Percentiles rank a stretch among this genome's conserved stretches.
Evolutionary conservation across 208 protist species (phyloP).

Genomic region (Phytomonas sp.): DNA sequence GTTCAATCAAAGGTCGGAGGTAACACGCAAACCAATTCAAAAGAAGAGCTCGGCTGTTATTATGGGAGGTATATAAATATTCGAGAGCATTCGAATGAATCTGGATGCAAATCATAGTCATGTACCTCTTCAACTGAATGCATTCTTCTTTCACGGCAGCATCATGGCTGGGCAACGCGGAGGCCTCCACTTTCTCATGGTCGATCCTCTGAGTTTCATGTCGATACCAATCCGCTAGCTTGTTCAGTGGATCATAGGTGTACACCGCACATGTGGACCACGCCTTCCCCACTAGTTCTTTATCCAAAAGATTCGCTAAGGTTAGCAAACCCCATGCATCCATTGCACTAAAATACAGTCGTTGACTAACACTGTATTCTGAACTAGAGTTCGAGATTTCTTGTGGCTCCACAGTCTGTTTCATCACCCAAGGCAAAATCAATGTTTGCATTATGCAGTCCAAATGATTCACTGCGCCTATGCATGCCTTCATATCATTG

Average conservation of each 20-base stretch:
- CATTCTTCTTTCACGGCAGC: background rate
- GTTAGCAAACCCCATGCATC: background rate
- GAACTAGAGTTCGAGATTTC: background rate
- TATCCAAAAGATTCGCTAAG: background rate
- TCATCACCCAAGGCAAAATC: background rate
- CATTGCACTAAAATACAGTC: background rate
- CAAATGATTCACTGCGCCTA: background rate
- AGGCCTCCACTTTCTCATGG: background rate
- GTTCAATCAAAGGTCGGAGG: constrained; percentile 36
- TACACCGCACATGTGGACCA: background rate
- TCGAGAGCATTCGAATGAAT: background rate
- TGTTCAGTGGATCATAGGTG: background rate
- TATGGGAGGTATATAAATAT: background rate
- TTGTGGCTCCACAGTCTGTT: background rate
- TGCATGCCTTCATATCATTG: background rate
- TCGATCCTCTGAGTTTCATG: background rate
- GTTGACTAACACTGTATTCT: background rate
- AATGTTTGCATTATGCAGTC: background rate
- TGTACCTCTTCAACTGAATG: background rate
- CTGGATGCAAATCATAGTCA: background rate
- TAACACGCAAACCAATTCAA: constrained; percentile 27
- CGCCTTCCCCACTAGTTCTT: background rate
- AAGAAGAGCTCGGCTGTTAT: constrained; percentile 3
- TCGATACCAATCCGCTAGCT: background rate
- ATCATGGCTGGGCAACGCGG: background rate